Conservation (phyloP, 768 basidiomycete genomes). For the Hortiboletus flavorubellus region DNA sequence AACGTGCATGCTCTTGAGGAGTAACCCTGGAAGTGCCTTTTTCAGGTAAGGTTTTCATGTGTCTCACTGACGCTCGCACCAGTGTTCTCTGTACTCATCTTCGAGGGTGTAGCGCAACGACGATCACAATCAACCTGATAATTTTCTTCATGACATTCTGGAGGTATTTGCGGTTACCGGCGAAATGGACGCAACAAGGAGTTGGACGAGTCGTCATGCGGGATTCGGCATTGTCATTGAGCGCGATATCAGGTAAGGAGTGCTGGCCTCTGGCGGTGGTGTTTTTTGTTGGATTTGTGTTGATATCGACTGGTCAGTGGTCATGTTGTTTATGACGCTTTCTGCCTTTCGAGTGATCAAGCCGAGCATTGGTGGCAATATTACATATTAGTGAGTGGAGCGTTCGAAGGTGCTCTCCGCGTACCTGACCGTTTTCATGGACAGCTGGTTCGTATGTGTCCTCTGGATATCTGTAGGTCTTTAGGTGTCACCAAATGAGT, state of each 20-base stretch:
- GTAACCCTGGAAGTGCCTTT: slow-evolving; percentile 13
- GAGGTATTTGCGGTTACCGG: slow-evolving; percentile 14
- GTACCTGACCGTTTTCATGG: neutral
- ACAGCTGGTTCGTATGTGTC: slow-evolving; percentile 19
- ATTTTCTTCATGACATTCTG: slow-evolving; percentile 21
- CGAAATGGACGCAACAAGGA: neutral
- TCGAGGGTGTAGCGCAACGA: slow-evolving; percentile 10
- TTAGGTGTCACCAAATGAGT: neutral
- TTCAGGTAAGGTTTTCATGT: slow-evolving; percentile 13
- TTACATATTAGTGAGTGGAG: slow-evolving; percentile 19
- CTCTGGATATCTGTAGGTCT: slow-evolving; percentile 20
- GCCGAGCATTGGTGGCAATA: slow-evolving; percentile 16
- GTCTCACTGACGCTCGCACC: neutral
- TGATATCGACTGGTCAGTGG: slow-evolving; percentile 3
- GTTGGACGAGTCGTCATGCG: slow-evolving; percentile 12
- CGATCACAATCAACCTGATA: slow-evolving; percentile 10
- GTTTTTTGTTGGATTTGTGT: neutral
- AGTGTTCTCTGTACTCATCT: neutral
- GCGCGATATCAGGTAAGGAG: slow-evolving; percentile 15
- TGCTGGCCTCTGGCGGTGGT: neutral
- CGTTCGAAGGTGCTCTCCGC: neutral
- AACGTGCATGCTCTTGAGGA: slow-evolving; percentile 15
- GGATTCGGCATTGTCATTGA: slow-evolving; percentile 12
- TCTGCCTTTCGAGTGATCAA: slow-evolving; percentile 9
- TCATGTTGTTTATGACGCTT: slow-evolving; percentile 21